Evolutionary conservation across 257 asterid genomes (phyloP), one percentile per base, ranked within the genome.

Genomic region (Rhazya stricta): DNA sequence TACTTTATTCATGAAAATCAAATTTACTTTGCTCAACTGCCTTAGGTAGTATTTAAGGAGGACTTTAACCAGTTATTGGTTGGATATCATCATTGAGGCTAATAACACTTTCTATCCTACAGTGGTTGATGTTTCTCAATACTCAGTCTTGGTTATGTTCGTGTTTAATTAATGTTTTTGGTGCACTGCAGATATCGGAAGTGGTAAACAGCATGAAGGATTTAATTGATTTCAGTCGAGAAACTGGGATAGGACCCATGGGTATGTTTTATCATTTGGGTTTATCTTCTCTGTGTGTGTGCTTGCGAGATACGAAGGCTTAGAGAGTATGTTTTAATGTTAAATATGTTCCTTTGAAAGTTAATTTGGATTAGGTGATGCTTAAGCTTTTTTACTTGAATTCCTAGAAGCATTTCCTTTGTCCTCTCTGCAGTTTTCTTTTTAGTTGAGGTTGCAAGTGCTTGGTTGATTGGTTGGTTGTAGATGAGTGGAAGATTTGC

Each of bases 161-260:
- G n/a, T 68, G 3, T 45, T 12, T 12, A 23, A 12, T 68, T 68
- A 43, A 15, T 25, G 21, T 71, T 27, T 51, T 25, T 76, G 69
- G 66, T 61, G 70, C 41, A 46, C 79, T 88, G 90, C 92, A 95
- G 99, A 95, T 95, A 86, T 95, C 99, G 15, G 98, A 95, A 84
- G 99, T 95, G 81, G 99, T 95, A 73, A 95, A 95, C 86, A 95
- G 99, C 91, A 95, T 95, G 99, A 95, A 95, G 83, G 99, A 95
- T 91, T 91, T 95, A 71, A 92, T 95, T 60, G 98, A 95, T 75
- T 95, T 87, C 77, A 91, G 99, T 85, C 88, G 95, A 70, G 96
- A 92, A 80, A 89, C 94, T 76, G 89, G 91, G 79, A 76, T 88
- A 11, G 97, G 99, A 83, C 99, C 99, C 45, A 92, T 95, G 98